Evolutionary conservation across 2,329 filamentous ascomycete genomes (phyloP).

Genomic region (Immersiporthe knoxdaviesiana): DNA sequence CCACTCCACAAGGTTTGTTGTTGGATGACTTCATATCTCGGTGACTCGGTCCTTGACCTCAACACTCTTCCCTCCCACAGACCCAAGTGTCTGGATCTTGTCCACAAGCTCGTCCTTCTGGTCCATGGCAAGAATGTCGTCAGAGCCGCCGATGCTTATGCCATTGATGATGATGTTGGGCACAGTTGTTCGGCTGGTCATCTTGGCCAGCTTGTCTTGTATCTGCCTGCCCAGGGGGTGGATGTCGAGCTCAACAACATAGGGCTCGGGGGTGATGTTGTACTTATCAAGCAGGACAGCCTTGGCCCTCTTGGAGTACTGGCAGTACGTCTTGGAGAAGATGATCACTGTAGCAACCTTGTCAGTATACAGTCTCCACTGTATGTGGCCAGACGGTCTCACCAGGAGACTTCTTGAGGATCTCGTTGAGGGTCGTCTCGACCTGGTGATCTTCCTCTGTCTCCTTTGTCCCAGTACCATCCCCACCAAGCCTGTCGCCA

Average conservation of each 20-base stretch:
- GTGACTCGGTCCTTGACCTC: slow-evolving; percentile 53
- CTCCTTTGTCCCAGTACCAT: slow-evolving; percentile 50
- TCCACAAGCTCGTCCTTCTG: slow-evolving; percentile 66
- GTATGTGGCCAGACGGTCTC: slow-evolving; percentile 41
- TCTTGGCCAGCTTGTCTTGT: slow-evolving; percentile 71
- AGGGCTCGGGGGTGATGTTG: slow-evolving; percentile 77
- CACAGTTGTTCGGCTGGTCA: slow-evolving; percentile 82
- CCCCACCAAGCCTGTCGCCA: slow-evolving; percentile 46
- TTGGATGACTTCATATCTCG: slow-evolving; percentile 13
- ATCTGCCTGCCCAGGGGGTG: slow-evolving; percentile 74
- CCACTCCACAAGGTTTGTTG: background rate
- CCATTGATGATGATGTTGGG: slow-evolving; percentile 91
- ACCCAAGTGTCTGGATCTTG: slow-evolving; percentile 68
- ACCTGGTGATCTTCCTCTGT: slow-evolving; percentile 65
- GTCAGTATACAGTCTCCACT: slow-evolving; percentile 28
- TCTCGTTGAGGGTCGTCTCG: slow-evolving; percentile 72
- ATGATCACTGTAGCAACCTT: slow-evolving; percentile 70
- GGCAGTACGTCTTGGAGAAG: slow-evolving; percentile 95
- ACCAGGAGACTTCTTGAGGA: slow-evolving; percentile 86
- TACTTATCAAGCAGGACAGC: slow-evolving; percentile 82
- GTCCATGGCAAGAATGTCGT: slow-evolving; percentile 79
- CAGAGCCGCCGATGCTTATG: slow-evolving; percentile 85
- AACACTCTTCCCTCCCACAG: slow-evolving; percentile 65
- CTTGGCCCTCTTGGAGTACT: slow-evolving; percentile 84
- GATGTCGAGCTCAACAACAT: slow-evolving; percentile 87